Evolutionary conservation across 2,329 filamentous ascomycete species (phyloP), one percentile per base, ranked within the genome.

Genomic region (Zymoseptoria crescenta): DNA sequence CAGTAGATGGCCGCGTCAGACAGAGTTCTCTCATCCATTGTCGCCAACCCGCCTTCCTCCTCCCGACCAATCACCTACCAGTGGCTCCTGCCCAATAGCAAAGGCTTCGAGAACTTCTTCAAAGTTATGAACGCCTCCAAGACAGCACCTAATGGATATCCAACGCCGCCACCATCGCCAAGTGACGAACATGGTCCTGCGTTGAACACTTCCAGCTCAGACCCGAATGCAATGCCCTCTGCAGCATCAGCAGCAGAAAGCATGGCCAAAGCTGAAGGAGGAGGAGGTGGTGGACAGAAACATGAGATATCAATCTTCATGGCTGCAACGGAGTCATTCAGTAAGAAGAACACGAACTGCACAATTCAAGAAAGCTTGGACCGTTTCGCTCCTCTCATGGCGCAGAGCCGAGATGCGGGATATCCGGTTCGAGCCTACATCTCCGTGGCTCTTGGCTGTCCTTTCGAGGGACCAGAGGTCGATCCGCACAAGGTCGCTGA

Each of bases 301-400:
- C 20, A 80, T 75, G 88, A 92, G 69, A 79, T 93, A 30, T 88
- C 89, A 49, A 87, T 93, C 49, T 94, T 95, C 74, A 87, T 88
- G 13, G 87, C 89, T 1, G 89, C 90, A 0, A 93, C 88, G 16
- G 90, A 95, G 74, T 80, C 81, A 53, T 95, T 95, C 74, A 88
- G 87, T 3, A 83, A 86, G 64, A 87, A 85, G 75, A 95, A 95
- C 74, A 86, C 91, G 56, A 94, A 94, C 75, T 91, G 88, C 78
- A 82, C 83, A 67, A 87, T 94, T 64, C 83, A 83, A 62, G 87
- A 87, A 49, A 91, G 88, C 0, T 80, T 95, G 20, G 77, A 83
- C 55, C 80, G 83, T 7, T 92, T 92, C 78, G 77, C 78, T 61
- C 83, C 84, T 7, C 86, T 94, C 13, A 89, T 93, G 67, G 76